A percentile compares a stretch with the other conserved stretches of the same genome.
Conservation (phyloP, 2,329 filamentous ascomycete genomes). For the Paraphoma chrysanthemicola region DNA sequence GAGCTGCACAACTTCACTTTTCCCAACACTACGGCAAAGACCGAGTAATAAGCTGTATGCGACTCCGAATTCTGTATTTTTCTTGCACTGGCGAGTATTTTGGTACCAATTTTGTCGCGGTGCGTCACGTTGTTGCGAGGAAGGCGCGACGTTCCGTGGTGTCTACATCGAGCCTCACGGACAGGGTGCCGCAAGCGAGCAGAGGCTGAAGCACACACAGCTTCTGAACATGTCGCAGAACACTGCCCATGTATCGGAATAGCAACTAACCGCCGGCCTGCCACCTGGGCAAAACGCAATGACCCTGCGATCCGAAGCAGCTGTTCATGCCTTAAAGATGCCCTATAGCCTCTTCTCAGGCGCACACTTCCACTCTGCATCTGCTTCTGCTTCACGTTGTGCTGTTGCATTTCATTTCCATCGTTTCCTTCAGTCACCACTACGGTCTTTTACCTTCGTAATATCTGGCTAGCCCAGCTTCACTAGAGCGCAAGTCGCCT, state of each 20-base stretch:
- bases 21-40: slow-evolving; percentile 1
- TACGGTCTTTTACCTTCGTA: slow-evolving; percentile 39
- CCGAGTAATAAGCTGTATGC: no score
- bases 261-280: slow-evolving; percentile 34
- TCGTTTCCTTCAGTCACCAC: slow-evolving; percentile 33
- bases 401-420: slow-evolving; percentile 38
- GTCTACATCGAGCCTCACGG: slow-evolving; percentile 20
- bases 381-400: slow-evolving; percentile 38
- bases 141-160: not conserved
- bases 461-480: slow-evolving; percentile 49
- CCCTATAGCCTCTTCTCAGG: slow-evolving; percentile 41
- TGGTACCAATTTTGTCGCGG: slow-evolving; percentile 10
- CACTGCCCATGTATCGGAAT: slow-evolving; percentile 40
- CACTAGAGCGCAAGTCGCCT: slow-evolving; percentile 48
- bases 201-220: slow-evolving; percentile 47
- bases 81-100: not conserved
- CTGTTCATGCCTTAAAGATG: slow-evolving; percentile 49
- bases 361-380: slow-evolving; percentile 36
- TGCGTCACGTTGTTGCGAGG: not conserved
- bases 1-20: slow-evolving; percentile 13
- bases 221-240: slow-evolving; percentile 46
- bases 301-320: slow-evolving; percentile 23
- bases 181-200: slow-evolving; percentile 30
- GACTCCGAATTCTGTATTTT: not conserved
- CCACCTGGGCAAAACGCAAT: slow-evolving; percentile 32